Base-by-base conservation (phyloP, 2,329 filamentous ascomycete genomes). In the Microcera coccophila region DNA sequence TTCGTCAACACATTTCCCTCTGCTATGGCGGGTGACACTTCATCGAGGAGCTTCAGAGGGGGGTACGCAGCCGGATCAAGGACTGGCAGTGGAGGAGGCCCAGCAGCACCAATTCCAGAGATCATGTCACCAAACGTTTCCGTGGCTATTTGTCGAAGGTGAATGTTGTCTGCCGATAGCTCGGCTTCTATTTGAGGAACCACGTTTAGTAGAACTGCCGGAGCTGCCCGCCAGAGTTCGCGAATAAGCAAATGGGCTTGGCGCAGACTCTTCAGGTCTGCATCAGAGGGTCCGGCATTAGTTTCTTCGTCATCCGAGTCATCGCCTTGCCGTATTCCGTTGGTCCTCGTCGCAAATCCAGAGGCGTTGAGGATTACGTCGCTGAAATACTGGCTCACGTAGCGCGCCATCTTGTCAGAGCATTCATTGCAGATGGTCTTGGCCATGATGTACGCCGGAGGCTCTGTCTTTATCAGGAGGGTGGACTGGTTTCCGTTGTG, bases 111-210 rank as follows among this genome's bases (percentile, higher is more conserved):
- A 62, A 97, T 94, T 5, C 91, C 91, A 31, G 91, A 85, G 19
- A 94, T 85, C 74, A 98, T 90, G 61, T 97, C 91, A 40, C 94
- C 93, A 29, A 98, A 80, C 0, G 93, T 95, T 65, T 97, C 89
- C 0, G 91, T 95, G 3, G 91, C 91, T 44, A 98, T 76, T 45
- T 88, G 78, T 40, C 93, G 86, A 42, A 98, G 72, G 54, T 93
- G 83, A 3, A 90, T 76, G 47, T 94, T 94, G 61, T 98, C 93
- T 0, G 90, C 90, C 3, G 85, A 86, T 39, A 98, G 72, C 68
- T 98, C 93, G 24, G 89, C 87, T 61, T 97, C 91, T 29, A 98
- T 74, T 64, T 96, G 90, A 4, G 90, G 90, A 39, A 98, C 84
- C 11, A 98, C 91, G 58, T 96, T 95, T 52, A 89, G 85, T 15